A percentile compares a stretch with the other conserved stretches of the same genome.
Evolutionary conservation across 1,284 basidiomycete species (phyloP).

Genomic region (Lentinus polychrous): DNA sequence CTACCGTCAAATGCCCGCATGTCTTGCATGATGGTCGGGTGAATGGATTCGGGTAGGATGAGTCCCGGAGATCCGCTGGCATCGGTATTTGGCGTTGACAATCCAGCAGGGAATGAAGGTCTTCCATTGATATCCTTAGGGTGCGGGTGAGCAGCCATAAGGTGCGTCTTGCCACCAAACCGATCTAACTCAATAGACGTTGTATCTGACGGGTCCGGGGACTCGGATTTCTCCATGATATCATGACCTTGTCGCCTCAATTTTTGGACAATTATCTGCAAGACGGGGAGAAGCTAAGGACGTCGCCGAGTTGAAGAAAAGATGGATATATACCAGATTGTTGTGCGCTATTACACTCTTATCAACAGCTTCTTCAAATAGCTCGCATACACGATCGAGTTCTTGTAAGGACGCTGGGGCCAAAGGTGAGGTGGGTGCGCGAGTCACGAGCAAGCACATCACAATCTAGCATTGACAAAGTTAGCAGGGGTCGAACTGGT

Average conservation of each 20-base stretch:
- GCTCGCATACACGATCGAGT: constrained; percentile 39
- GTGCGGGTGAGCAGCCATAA: constrained; percentile 24
- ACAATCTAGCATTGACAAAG: constrained; percentile 41
- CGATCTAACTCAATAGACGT: constrained; percentile 49
- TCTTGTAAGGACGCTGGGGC: constrained; percentile 50
- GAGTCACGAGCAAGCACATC: constrained; percentile 57
- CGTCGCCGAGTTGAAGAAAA: background rate
- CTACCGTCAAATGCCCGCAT: constrained; percentile 32
- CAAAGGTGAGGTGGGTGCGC: constrained; percentile 50
- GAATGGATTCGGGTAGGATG: constrained; percentile 25
- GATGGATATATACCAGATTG: constrained; percentile 38
- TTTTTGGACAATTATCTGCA: constrained; percentile 42
- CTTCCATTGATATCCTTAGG: background rate
- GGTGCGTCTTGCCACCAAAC: constrained; percentile 52
- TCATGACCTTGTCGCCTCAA: constrained; percentile 48
- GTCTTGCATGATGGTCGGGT: constrained; percentile 37
- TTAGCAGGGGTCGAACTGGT: background rate
- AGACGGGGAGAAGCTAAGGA: background rate
- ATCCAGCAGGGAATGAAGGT: background rate
- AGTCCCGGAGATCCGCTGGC: constrained; percentile 5
- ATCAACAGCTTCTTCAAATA: constrained; percentile 47
- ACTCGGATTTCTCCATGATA: constrained; percentile 31
- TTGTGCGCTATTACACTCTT: constrained; percentile 41
- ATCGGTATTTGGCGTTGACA: background rate
- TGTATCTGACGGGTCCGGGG: constrained; percentile 17